Evolutionary conservation across 306 rosid species (phyloP), one percentile per base, ranked within the genome.

Genomic region (Prunus mongolica): DNA sequence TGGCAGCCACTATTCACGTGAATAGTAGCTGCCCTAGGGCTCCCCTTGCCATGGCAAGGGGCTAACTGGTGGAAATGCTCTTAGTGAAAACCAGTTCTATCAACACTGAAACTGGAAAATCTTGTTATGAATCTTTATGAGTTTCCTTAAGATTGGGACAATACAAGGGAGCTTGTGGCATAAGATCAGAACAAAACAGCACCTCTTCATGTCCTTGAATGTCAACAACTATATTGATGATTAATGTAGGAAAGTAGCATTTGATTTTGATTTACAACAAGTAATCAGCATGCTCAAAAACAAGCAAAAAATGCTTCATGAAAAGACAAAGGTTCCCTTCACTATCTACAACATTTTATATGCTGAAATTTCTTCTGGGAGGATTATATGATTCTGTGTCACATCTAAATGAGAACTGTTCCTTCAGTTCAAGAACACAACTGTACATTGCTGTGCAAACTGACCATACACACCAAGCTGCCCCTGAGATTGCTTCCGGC

Each of bases 391-490:
- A 60, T 57, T 45, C 64, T 52, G 58, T 13, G 57, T 71, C 20
- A n/a, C n/a, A 32, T 18, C 45, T 14, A 55, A 20, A 72, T 24
- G 20, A 49, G 52, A 14, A 71, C 20, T 2, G 14, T 63, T 56
- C 74, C 65, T 72, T 87, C 67, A 88, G 81, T 79, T 80, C 78
- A 90, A 73, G 82, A 90, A 86, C 55, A 79, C 84, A 49, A 78
- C 84, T 72, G 85, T 80, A 85, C 87, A 83, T 27, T 92, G 84
- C 81, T 72, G 88, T 76, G 91, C 81, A 78, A 85, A 71, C 78
- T 79, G 91, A 79, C 83, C 79, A 54, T 74, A 84, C 50, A 65
- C 83, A 50, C 88, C 83, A 67, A 84, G 79, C 88, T 86, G 89
- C n/a, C 88, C 86, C 68, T 65, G 84, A 50, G 80, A 75, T 72